A percentile compares a stretch with the other conserved stretches of the same genome.
These are phyloP conservation scores for Sphaceloma murrayae DNA, from an alignment of 2,329 filamentous ascomycete species.

Conservation along the genomic window DNA sequence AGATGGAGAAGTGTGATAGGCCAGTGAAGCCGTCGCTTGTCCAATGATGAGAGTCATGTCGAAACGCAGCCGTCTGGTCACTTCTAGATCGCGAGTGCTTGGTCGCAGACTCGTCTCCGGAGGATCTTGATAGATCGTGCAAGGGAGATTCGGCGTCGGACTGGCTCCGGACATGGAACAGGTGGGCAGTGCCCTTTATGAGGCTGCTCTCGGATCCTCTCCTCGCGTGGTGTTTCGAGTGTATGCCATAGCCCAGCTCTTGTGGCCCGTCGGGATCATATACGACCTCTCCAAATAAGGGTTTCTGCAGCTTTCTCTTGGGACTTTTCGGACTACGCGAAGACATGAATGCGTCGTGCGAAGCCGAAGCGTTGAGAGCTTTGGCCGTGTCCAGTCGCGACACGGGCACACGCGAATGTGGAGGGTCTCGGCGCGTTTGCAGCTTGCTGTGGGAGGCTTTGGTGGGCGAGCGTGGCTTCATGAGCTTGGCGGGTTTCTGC, in stretches of 20 bases:
- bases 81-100: conserved; percentile 15
- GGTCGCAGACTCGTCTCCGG: conserved; percentile 4
- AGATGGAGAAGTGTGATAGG: not conserved
- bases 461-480: conserved; percentile 22
- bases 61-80: conserved; percentile 8
- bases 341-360: conserved; percentile 15
- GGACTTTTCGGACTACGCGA: conserved; percentile 8
- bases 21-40: not conserved
- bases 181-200: conserved; percentile 29
- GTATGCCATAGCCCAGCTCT: conserved; percentile 53
- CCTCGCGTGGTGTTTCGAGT: conserved; percentile 25
- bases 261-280: conserved; percentile 47
- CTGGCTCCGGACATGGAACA: conserved; percentile 5
- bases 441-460: conserved; percentile 23
- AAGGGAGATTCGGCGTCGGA: not conserved
- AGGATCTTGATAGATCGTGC: not conserved
- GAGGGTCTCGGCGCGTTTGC: conserved; percentile 20
- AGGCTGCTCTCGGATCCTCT: conserved; percentile 65
- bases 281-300: conserved; percentile 67
- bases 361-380: conserved; percentile 6
- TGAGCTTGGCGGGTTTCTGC: conserved; percentile 19
- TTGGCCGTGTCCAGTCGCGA: conserved; percentile 2
- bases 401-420: conserved; percentile 4
- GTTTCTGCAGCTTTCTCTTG: conserved; percentile 29
- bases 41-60: conserved; percentile 14